Percentiles rank a stretch among this genome's conserved stretches.
Conservation (phyloP, 2,329 filamentous ascomycete species). For the Penicillium sp. region DNA sequence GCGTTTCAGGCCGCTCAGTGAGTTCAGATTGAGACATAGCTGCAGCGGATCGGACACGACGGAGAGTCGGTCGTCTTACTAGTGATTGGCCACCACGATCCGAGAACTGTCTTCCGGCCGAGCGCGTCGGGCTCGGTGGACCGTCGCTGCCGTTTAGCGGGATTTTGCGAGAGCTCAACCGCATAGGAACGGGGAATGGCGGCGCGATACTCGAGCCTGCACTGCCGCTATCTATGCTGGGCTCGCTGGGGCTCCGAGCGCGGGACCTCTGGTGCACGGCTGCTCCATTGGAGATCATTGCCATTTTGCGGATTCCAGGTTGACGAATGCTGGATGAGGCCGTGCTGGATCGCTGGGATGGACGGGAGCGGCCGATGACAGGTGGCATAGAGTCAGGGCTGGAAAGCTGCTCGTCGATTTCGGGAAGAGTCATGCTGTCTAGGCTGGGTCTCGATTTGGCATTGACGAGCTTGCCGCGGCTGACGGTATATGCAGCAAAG, state of each 20-base stretch:
- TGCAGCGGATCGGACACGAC: conserved; percentile 83
- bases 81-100: conserved; percentile 58
- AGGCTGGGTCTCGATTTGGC: conserved; percentile 32
- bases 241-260: conserved; percentile 51
- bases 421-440: conserved; percentile 36
- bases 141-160: conserved; percentile 72
- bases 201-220: conserved; percentile 52
- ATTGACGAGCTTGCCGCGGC: conserved; percentile 45
- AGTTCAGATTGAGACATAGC: conserved; percentile 62
- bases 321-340: conserved; percentile 46
- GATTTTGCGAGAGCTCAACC: conserved; percentile 81
- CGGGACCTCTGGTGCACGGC: conserved; percentile 67
- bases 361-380: conserved; percentile 22
- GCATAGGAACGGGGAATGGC: conserved; percentile 87
- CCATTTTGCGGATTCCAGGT: conserved; percentile 71
- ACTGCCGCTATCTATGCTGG: conserved; percentile 44
- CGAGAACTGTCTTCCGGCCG: conserved; percentile 55
- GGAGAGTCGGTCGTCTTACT: conserved; percentile 62
- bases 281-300: conserved; percentile 78
- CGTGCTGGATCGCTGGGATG: conserved; percentile 38
- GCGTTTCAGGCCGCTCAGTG: conserved; percentile 47
- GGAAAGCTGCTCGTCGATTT: conserved; percentile 41
- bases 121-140: conserved; percentile 71
- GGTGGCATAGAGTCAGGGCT: conserved; percentile 31
- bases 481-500: conserved; percentile 46